These are phyloP conservation scores for Solanum hybrid DNA, from an alignment of 305 asterid genomes.

Conservation along the genomic window DNA sequence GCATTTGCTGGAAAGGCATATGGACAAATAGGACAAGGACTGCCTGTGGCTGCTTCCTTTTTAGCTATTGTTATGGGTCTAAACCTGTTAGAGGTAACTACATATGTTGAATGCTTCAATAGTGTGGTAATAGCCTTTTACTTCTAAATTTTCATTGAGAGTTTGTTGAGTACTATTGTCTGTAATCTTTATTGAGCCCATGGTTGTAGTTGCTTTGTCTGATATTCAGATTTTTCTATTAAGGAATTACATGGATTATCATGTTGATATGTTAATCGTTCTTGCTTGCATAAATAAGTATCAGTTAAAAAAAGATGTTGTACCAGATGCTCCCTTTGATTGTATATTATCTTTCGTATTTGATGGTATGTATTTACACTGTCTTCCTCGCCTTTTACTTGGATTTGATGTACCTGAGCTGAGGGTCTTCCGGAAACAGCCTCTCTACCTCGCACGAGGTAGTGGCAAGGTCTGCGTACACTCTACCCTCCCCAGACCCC, in stretches of 20 bases:
- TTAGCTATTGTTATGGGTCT: constrained; percentile 85
- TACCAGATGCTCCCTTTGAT: neutral
- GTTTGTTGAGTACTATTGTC: neutral
- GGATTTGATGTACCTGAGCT: too few relatives aligned
- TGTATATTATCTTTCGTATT: too few relatives aligned
- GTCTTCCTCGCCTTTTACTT: too few relatives aligned
- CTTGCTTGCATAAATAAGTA: neutral
- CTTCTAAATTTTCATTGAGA: neutral
- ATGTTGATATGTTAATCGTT: neutral
- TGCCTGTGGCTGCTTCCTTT: constrained; percentile 83
- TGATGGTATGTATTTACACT: too few relatives aligned
- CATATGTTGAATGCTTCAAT: constrained; percentile 1
- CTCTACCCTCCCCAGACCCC: too few relatives aligned
- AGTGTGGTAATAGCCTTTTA: neutral
- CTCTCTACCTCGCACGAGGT: too few relatives aligned
- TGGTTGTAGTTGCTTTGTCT: neutral
- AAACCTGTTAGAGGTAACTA: constrained; percentile 76
- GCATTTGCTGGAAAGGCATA: constrained; percentile 98
- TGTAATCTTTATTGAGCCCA: neutral
- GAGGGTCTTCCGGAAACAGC: too few relatives aligned
- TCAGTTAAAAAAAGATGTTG: neutral
- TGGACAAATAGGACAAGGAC: constrained; percentile 94
- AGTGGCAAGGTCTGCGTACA: too few relatives aligned
- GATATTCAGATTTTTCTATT: neutral
- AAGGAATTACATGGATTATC: neutral